Percentiles rank a stretch among this genome's conserved stretches.
Conservation (phyloP, 2,329 filamentous ascomycete species). For the Trichoderma sp. region DNA sequence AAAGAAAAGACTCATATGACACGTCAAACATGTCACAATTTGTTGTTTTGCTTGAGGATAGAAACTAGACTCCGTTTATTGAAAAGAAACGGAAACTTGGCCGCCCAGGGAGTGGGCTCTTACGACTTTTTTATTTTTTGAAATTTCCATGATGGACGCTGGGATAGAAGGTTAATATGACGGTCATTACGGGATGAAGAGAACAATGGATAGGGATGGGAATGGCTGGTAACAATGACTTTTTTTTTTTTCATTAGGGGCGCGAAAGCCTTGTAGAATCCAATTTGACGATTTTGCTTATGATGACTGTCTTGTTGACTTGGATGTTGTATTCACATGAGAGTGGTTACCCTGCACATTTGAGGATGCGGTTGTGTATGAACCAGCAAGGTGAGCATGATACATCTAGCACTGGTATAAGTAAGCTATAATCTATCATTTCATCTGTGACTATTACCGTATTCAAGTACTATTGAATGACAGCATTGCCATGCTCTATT, state of each 20-base stretch:
- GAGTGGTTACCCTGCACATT: not conserved
- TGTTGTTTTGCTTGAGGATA: slow-evolving; percentile 11
- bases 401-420: not conserved
- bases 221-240: not conserved
- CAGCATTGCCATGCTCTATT: no score
- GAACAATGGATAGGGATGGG: not conserved
- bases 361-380: no score
- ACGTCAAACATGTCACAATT: not conserved
- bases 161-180: slow-evolving; percentile 11
- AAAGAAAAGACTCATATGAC: not conserved
- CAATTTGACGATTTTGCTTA: not conserved
- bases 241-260: not conserved
- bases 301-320: not conserved
- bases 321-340: not conserved
- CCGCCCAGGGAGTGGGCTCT: not conserved
- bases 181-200: slow-evolving; percentile 1
- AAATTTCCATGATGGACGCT: not conserved
- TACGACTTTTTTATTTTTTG: not conserved
- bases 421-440: not conserved
- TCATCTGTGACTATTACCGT: not conserved
- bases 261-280: not conserved
- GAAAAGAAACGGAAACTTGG: not conserved
- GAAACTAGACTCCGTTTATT: slow-evolving; percentile 14
- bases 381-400: not conserved
- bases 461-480: not conserved